Evolutionary conservation across 495 filamentous ascomycete species (phyloP).

Genomic region (Neurospora sp.): DNA sequence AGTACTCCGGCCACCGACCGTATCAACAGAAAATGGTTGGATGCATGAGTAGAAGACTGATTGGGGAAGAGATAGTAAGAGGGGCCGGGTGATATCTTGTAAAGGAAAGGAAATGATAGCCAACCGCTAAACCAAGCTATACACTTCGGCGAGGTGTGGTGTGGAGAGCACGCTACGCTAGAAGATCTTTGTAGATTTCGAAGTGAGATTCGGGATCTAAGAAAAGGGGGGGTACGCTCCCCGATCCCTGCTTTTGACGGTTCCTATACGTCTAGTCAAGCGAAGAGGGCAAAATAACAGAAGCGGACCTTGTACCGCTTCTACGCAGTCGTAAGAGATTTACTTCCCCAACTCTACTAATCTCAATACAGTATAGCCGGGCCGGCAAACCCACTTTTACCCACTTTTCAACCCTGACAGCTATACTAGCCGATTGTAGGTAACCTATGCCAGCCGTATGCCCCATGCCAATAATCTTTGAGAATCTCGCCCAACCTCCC

Average conservation of each 20-base stretch:
- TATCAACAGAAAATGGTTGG: not conserved
- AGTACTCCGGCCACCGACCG: not conserved
- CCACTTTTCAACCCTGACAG: no score
- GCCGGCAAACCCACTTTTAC: no score
- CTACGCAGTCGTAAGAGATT: no score
- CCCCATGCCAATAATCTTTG: no score
- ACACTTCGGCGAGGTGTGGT: not conserved
- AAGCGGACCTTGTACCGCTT: not conserved
- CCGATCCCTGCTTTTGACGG: not conserved
- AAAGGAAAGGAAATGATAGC: not conserved
- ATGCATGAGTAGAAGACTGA: not conserved
- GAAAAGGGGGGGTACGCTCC: not conserved
- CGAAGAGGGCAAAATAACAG: not conserved
- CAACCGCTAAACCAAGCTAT: not conserved
- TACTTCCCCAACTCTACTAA: no score
- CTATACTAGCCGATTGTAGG: no score
- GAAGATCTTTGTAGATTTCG: not conserved
- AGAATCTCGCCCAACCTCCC: no score
- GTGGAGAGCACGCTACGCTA: not conserved
- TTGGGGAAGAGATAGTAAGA: not conserved
- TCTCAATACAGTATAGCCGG: no score
- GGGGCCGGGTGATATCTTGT: not conserved
- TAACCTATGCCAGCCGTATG: no score
- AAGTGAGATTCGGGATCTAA: not conserved
- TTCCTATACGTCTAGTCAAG: not conserved